Base-by-base conservation (phyloP, 441 rosid species). In the California macrophylla region DNA sequence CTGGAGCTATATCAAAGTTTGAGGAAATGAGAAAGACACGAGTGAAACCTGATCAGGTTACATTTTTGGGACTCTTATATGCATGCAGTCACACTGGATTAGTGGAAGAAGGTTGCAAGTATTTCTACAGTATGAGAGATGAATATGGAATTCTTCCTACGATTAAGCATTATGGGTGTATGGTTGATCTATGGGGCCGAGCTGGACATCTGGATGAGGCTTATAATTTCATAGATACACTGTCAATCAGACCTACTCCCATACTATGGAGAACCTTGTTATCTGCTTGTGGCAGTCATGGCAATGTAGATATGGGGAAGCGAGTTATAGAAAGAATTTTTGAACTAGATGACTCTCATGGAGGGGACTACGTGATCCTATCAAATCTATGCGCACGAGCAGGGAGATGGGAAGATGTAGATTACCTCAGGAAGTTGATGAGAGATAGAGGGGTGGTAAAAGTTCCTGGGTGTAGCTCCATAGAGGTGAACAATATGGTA, bases 51-150 rank as follows among this genome's bases (percentile, higher is more conserved):
- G 95, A 92, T 71, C 86, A 83, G 71, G 81, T 90, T 73, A 90
- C 98, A 0, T 88, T 92, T 79, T 78, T 92, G 26, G 93, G 96
- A 15, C 75, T 92, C 40, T 77, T 92, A 38, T 82, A 84, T 63
- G 95, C 96, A 8, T 90, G 93, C 40, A 87, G 96, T 47, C 98
- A 92, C 79, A 83, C 80, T 10, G 98, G 96, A 66, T 72, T 85
- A 28, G 82, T 88, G 40, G 84, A 82, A 28, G 86, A 86, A 77
- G 95, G 96, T 62, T 73, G 68, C 5, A 29, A 70, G 30, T 83
- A 81, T 76, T 90, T 88, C 72, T 67, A 80, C 54, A 65, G 71
- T 26, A 88, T 87, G 95, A 76, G 66, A 6, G 64, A 79, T 15
- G 68, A 69, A 23, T 87, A 79, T 24, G 60, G 78, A 61, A 81